phyloP scores from a whole-genome alignment of 148 eudicot species.

The Silene conica region DNA sequence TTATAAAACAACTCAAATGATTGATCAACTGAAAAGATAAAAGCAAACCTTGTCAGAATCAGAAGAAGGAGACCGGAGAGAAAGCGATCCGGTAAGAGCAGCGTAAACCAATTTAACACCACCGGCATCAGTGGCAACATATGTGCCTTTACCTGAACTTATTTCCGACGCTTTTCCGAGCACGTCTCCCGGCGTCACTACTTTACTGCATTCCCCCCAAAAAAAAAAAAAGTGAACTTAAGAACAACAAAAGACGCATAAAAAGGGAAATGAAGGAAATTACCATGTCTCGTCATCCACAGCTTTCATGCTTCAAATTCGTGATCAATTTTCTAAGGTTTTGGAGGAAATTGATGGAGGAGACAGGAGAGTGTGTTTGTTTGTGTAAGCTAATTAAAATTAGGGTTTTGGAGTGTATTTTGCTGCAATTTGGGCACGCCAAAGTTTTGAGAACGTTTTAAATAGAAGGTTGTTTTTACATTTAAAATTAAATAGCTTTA shows the following conservation, averaged over 20 bases:
- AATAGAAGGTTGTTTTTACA: no score
- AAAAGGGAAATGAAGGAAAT: background rate
- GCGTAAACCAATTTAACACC: slow-evolving; percentile 50
- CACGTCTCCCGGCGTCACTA: slow-evolving; percentile 87
- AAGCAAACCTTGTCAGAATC: slow-evolving; percentile 55
- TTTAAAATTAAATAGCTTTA: no score
- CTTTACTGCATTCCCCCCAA: background rate
- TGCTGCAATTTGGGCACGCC: no score
- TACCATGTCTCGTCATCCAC: background rate
- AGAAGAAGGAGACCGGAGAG: slow-evolving; percentile 37
- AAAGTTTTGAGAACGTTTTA: no score
- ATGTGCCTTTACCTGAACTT: slow-evolving; percentile 69
- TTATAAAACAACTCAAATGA: no score
- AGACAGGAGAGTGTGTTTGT: no score
- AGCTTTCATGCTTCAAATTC: background rate
- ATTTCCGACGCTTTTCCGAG: slow-evolving; percentile 58
- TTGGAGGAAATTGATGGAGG: background rate
- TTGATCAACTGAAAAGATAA: background rate
- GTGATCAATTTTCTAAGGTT: background rate
- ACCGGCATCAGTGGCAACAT: slow-evolving; percentile 36
- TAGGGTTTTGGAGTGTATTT: no score
- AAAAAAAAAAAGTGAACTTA: no score
- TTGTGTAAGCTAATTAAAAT: no score
- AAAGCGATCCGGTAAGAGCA: slow-evolving; percentile 62
- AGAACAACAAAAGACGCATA: background rate